Percentiles rank a stretch among this genome's conserved stretches.
Conservation (phyloP, 192 early-diverging fungal genomes). For the Gonapodya prolifera region DNA sequence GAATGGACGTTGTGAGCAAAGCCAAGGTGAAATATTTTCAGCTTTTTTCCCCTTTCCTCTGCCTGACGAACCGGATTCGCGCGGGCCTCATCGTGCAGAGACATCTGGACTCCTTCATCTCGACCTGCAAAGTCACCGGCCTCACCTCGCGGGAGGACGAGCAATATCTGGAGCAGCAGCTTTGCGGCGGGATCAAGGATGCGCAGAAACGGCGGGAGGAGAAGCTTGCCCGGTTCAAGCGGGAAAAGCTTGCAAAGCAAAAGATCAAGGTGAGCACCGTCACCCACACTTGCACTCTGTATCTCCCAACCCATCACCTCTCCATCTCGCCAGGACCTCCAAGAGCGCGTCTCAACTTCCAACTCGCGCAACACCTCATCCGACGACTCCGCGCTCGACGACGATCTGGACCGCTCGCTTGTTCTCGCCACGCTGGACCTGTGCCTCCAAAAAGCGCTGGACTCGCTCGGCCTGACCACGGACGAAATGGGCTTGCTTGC, state of each 20-base stretch:
- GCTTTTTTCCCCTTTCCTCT: not conserved
- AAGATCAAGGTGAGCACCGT: conserved; percentile 26
- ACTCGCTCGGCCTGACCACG: conserved; percentile 51
- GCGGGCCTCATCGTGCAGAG: conserved; percentile 7
- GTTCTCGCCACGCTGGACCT: conserved; percentile 59
- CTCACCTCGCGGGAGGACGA: conserved; percentile 20
- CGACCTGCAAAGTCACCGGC: conserved; percentile 16
- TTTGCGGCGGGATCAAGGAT: conserved; percentile 18
- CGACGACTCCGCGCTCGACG: conserved; percentile 38
- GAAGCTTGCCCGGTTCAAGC: conserved; percentile 63
- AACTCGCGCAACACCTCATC: too few species aligned
- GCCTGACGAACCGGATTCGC: not conserved
- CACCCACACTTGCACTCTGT: not conserved
- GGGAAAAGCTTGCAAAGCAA: conserved; percentile 58
- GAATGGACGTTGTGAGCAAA: conserved; percentile 22
- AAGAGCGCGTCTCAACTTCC: too few species aligned
- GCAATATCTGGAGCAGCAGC: conserved; percentile 16
- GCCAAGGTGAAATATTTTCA: conserved; percentile 33
- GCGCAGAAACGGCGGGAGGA: conserved; percentile 41
- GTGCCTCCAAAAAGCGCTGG: conserved; percentile 55
- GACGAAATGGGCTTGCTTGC: conserved; percentile 72
- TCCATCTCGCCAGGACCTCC: too few species aligned
- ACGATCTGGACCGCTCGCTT: conserved; percentile 66
- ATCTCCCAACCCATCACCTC: too few species aligned
- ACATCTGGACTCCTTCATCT: conserved; percentile 25